phyloP scores from a whole-genome alignment of 83 land plant species.

The Isoetes engelmannii region DNA sequence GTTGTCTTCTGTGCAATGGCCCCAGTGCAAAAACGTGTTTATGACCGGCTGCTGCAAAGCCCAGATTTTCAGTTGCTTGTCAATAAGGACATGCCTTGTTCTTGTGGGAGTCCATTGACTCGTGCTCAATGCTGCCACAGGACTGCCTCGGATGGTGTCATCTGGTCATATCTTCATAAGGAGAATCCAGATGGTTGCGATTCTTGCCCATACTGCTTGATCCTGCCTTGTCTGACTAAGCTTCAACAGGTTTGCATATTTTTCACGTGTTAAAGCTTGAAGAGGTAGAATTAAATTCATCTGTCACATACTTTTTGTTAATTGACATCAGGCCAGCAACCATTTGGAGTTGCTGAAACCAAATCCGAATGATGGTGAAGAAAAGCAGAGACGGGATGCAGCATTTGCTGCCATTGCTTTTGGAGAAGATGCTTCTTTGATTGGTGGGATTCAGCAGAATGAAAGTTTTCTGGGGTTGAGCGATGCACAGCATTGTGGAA shows the following conservation, averaged over 20 bases:
- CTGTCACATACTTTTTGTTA: background rate
- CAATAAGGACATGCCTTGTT: slow-evolving; percentile 75
- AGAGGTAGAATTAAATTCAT: background rate
- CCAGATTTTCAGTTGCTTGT: slow-evolving; percentile 86
- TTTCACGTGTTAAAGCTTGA: background rate
- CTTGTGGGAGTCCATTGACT: slow-evolving; percentile 80
- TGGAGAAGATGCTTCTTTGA: slow-evolving; percentile 65
- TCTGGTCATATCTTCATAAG: slow-evolving; percentile 88
- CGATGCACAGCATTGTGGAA: slow-evolving; percentile 85
- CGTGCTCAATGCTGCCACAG: slow-evolving; percentile 84
- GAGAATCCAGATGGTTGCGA: slow-evolving; percentile 83
- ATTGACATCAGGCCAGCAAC: slow-evolving; percentile 66
- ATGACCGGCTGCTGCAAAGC: slow-evolving; percentile 61
- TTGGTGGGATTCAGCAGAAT: slow-evolving; percentile 61
- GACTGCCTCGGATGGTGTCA: slow-evolving; percentile 62
- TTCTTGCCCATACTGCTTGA: slow-evolving; percentile 83
- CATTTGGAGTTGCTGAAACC: slow-evolving; percentile 94
- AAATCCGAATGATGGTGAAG: slow-evolving; percentile 69
- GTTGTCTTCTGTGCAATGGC: slow-evolving; percentile 95
- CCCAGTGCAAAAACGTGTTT: slow-evolving; percentile 73
- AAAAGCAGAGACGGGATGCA: slow-evolving; percentile 77
- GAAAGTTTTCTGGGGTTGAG: slow-evolving; percentile 89
- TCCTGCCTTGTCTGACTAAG: slow-evolving; percentile 88
- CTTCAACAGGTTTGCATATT: slow-evolving; percentile 72
- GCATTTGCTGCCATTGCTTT: slow-evolving; percentile 65